phyloP scores from a whole-genome alignment of 768 basidiomycete species.

The Boletus edulis region DNA sequence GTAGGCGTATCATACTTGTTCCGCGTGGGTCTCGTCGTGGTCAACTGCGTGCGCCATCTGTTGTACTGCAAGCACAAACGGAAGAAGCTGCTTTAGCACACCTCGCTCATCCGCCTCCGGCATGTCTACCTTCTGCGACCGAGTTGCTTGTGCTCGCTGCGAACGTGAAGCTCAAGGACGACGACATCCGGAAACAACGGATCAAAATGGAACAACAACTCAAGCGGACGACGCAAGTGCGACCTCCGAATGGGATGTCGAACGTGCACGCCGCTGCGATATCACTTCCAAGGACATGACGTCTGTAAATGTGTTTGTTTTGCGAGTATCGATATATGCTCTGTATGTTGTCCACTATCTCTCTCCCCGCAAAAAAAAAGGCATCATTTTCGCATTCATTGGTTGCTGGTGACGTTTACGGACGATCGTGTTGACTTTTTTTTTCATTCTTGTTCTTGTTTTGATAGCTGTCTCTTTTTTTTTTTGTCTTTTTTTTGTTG shows the following conservation, averaged over 20 bases:
- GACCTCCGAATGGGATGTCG: slow-evolving; percentile 28
- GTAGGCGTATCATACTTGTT: slow-evolving; percentile 73
- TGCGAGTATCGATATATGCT: slow-evolving; percentile 3
- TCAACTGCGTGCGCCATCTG: slow-evolving; percentile 59
- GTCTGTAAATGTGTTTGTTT: slow-evolving; percentile 2
- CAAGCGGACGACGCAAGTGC: slow-evolving; percentile 52
- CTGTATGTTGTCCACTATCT: slow-evolving; percentile 1
- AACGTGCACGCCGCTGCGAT: slow-evolving; percentile 26
- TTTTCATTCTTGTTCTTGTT: background rate
- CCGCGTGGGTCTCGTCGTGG: slow-evolving; percentile 67
- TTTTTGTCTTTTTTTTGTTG: background rate
- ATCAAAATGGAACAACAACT: slow-evolving; percentile 72
- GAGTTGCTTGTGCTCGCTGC: slow-evolving; percentile 61
- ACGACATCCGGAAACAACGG: slow-evolving; percentile 74
- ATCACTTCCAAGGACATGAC: slow-evolving; percentile 28
- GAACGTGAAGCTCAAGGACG: slow-evolving; percentile 74
- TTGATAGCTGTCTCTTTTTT: background rate
- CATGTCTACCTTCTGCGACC: slow-evolving; percentile 55
- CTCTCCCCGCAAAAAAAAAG: background rate
- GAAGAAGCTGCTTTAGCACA: slow-evolving; percentile 46
- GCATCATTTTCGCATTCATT: too few relatives aligned
- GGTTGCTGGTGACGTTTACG: background rate
- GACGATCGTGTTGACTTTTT: background rate
- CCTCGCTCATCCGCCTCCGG: slow-evolving; percentile 50
- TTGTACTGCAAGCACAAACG: slow-evolving; percentile 49